These are phyloP conservation scores for Achaetomium macrosporum DNA, from an alignment of 2,329 filamentous ascomycete genomes.

Conservation along the genomic window DNA sequence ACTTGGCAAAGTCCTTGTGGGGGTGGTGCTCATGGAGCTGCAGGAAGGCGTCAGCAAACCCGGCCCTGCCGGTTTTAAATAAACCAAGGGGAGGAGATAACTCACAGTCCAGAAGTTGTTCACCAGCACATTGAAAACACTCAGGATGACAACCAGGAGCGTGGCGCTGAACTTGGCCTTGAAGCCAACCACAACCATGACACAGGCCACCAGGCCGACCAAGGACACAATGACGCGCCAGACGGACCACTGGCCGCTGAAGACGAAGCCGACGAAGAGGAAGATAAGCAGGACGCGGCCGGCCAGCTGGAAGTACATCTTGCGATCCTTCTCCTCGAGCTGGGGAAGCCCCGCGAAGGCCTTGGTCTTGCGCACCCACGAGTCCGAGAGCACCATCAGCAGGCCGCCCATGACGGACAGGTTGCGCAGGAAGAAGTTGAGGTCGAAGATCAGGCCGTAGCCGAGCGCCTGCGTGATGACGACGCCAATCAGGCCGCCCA, in stretches of 20 bases:
- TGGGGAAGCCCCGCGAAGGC: conserved; percentile 90
- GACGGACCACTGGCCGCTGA: conserved; percentile 87
- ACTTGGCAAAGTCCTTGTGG: conserved; percentile 99
- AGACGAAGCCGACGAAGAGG: conserved; percentile 94
- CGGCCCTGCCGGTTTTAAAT: too few relatives aligned
- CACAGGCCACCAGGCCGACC: conserved; percentile 81
- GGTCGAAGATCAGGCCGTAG: conserved; percentile 96
- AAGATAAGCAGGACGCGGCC: conserved; percentile 94
- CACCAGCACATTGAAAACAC: conserved; percentile 92
- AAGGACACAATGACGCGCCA: conserved; percentile 80
- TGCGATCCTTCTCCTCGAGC: conserved; percentile 97
- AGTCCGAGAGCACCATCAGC: conserved; percentile 96
- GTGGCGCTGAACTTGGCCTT: conserved; percentile 99
- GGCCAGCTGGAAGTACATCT: conserved; percentile 99
- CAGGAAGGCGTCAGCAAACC: not conserved
- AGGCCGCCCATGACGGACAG: conserved; percentile 94
- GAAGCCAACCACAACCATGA: conserved; percentile 99
- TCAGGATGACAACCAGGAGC: conserved; percentile 88
- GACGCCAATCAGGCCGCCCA: conserved; percentile 81
- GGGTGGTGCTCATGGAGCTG: conserved; percentile 96
- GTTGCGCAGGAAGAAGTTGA: conserved; percentile 99
- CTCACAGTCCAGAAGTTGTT: conserved; percentile 99
- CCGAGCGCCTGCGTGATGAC: conserved; percentile 91
- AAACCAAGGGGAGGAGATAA: conserved; percentile 18
- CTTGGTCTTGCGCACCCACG: conserved; percentile 96